Evolutionary conservation across 345 rosid species (phyloP), one percentile per base, ranked within the genome.

Genomic region (Citrus unshiu): DNA sequence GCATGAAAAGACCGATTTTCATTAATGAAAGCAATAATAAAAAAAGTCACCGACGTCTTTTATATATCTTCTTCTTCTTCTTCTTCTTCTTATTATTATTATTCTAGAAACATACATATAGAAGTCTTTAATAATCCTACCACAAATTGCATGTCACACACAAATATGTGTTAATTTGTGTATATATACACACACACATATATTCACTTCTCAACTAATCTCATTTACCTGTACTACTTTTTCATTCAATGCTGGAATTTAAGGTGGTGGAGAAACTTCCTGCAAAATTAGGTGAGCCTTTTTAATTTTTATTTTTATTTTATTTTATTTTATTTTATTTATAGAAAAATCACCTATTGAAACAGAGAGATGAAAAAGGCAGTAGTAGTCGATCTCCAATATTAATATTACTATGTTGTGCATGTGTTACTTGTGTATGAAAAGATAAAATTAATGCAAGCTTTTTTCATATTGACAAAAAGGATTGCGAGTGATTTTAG

Each of bases 201-300:
- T 25, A 37, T 46, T 46, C 18, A 34, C 13, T 4, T 37, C 54
- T 76, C 79, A 76, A 66, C 79, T n/a, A 76, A 66, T 62, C 35
- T 66, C 72, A 34, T 34, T 76, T 49, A 54, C 70, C 49, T 29
- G 51, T 43, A 12, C 39, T 19, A 18, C 72, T 76, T 46, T 46
- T 51, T 66, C 73, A 76, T 76, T 76, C 25, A 76, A 76, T 76
- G 73, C 73, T 67, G 9, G 61, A 65, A 67, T 51, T 57, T n/a
- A 75, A 64, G 40, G 71, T n/a, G 56, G 73, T 46, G 68, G 56
- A 43, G 64, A 21, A 67, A 49, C 16, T 24, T 67, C 72, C 73
- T 18, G 2, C 56, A 65, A 67, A 76, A 67, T 66, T 76, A 76
- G 79, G 79, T 76, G 73, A 76, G 79, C 65, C 3, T 51, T 72